These are phyloP conservation scores for Dentipellis sp. DNA, from an alignment of 768 basidiomycete species.

Conservation along the genomic window DNA sequence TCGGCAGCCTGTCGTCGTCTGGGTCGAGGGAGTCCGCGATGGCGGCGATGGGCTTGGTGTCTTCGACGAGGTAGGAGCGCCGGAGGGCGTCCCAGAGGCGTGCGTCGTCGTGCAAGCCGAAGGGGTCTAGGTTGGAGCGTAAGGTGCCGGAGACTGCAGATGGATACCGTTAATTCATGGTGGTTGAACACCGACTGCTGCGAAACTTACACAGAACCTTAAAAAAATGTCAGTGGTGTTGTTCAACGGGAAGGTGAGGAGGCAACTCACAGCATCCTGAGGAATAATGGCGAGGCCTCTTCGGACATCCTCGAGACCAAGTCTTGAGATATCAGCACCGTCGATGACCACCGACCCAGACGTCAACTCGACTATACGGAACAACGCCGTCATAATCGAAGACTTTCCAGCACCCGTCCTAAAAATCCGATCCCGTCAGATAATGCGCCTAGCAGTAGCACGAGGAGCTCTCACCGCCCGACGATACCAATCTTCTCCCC, in stretches of 20 bases:
- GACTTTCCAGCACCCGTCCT: constrained; percentile 83
- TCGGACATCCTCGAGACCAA: constrained; percentile 71
- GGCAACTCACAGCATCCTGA: constrained; percentile 58
- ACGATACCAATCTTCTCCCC: constrained; percentile 94
- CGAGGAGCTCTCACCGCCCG: constrained; percentile 34
- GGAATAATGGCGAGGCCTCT: constrained; percentile 71
- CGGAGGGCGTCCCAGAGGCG: constrained; percentile 82
- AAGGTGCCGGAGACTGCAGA: constrained; percentile 68
- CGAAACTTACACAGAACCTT: not conserved
- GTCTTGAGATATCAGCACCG: constrained; percentile 71
- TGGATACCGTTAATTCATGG: not conserved
- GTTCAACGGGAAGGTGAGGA: not conserved
- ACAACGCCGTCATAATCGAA: constrained; percentile 83
- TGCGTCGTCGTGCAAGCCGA: constrained; percentile 70
- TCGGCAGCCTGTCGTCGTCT: constrained; percentile 30
- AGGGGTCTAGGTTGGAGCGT: constrained; percentile 85
- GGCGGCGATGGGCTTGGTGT: constrained; percentile 18
- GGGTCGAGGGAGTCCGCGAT: constrained; percentile 20
- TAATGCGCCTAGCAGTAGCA: not conserved
- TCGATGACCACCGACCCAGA: constrained; percentile 75
- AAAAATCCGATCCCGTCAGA: not conserved
- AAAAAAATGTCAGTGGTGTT: not conserved
- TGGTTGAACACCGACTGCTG: too few relatives aligned
- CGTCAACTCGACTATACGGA: constrained; percentile 72
- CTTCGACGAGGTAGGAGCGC: constrained; percentile 74